Conservation (phyloP, 2,329 filamentous ascomycete genomes). For the Apiospora koreana region DNA sequence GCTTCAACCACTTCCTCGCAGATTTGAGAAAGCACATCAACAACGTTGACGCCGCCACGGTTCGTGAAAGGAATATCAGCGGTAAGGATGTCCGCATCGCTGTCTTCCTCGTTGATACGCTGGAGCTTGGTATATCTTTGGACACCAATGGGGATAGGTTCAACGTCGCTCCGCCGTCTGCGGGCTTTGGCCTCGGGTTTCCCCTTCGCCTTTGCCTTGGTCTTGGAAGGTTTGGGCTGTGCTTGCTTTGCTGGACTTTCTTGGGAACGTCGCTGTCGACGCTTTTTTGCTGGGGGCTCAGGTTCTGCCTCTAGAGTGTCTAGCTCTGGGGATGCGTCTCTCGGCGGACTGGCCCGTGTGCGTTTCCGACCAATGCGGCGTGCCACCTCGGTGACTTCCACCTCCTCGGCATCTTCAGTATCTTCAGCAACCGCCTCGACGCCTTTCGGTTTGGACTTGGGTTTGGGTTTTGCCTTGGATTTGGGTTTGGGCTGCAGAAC, state of each 20-base stretch:
- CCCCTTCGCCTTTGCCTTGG: constrained; percentile 21
- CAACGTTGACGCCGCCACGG: constrained; percentile 57
- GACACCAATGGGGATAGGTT: constrained; percentile 56
- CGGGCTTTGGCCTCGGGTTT: constrained; percentile 22
- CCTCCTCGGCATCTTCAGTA: constrained; percentile 41
- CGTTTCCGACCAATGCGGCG: constrained; percentile 44
- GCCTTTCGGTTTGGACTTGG: constrained; percentile 11
- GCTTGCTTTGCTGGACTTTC: constrained; percentile 46
- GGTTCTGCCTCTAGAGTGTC: constrained; percentile 37
- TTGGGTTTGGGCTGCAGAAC: constrained; percentile 10
- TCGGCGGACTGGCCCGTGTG: constrained; percentile 36
- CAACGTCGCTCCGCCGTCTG: constrained; percentile 27
- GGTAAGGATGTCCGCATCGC: constrained; percentile 44
- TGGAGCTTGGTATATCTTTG: constrained; percentile 58
- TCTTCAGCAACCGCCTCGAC: constrained; percentile 14
- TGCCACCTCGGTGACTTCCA: constrained; percentile 45
- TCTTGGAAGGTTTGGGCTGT: constrained; percentile 32
- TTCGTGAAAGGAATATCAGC: constrained; percentile 55
- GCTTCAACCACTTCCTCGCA: constrained; percentile 61
- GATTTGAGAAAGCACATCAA: constrained; percentile 63
- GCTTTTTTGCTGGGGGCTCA: constrained; percentile 35
- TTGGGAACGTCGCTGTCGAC: constrained; percentile 32
- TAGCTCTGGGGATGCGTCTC: constrained; percentile 42
- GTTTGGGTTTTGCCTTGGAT: constrained; percentile 12
- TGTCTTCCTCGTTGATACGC: constrained; percentile 41